Evolutionary conservation across 306 rosid genomes (phyloP).

Genomic region (Medicago lupulina): DNA sequence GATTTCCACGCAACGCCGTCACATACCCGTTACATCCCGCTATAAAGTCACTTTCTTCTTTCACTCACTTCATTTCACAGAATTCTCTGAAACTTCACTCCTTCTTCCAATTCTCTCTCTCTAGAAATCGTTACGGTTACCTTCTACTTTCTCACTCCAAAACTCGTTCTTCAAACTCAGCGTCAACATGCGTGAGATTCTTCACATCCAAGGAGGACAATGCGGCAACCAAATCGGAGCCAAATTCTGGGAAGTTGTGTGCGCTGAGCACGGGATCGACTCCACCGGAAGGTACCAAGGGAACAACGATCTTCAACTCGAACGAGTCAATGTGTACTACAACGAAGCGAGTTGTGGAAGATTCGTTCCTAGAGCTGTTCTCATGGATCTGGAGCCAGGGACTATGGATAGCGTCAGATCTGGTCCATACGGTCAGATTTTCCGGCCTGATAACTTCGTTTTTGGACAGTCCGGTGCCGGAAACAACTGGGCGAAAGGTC

Average conservation of each 20-base stretch:
- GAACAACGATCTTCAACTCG: slow-evolving; percentile 55
- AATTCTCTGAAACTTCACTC: not conserved
- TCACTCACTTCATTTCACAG: not conserved
- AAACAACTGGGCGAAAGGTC: slow-evolving; percentile 75
- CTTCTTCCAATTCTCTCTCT: not conserved
- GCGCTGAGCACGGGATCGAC: slow-evolving; percentile 69
- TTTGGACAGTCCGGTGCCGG: slow-evolving; percentile 65
- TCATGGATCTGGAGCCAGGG: slow-evolving; percentile 68
- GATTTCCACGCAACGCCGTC: slow-evolving; percentile 41
- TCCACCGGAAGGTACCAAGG: slow-evolving; percentile 56
- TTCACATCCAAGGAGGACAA: slow-evolving; percentile 64
- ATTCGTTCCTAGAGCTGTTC: slow-evolving; percentile 55
- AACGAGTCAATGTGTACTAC: slow-evolving; percentile 68
- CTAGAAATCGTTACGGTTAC: not conserved
- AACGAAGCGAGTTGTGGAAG: slow-evolving; percentile 70
- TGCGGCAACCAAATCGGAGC: slow-evolving; percentile 63
- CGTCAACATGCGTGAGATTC: slow-evolving; percentile 62
- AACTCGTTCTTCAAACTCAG: slow-evolving; percentile 29
- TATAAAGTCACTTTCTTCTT: slow-evolving; percentile 38
- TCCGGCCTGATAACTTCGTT: slow-evolving; percentile 61
- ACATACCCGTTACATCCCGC: slow-evolving; percentile 37
- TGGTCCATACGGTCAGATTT: slow-evolving; percentile 56
- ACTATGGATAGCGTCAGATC: slow-evolving; percentile 73
- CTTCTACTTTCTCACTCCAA: slow-evolving; percentile 20
- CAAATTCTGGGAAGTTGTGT: slow-evolving; percentile 58